phyloP scores from a whole-genome alignment of 805 yeast species.

The Spathaspora arborariae region DNA sequence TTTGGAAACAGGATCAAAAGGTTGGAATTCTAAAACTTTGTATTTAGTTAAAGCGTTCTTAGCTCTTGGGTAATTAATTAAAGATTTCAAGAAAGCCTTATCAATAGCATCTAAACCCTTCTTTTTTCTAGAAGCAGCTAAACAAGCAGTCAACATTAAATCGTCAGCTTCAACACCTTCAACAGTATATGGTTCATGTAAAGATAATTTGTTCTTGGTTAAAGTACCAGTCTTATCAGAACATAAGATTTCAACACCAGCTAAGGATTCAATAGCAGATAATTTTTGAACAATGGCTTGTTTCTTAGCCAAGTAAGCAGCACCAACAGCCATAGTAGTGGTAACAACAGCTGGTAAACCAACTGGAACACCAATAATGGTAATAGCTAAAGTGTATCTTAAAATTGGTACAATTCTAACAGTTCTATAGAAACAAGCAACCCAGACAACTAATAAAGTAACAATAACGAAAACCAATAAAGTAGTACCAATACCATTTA shows the following conservation, averaged over 20 bases:
- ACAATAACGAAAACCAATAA: conserved; percentile 83
- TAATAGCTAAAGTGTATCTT: conserved; percentile 90
- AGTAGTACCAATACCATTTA: conserved; percentile 95
- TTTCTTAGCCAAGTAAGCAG: conserved; percentile 96
- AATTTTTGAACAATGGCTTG: conserved; percentile 96
- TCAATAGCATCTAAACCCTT: conserved; percentile 98
- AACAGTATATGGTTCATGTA: conserved; percentile 96
- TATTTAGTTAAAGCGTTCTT: conserved; percentile 88
- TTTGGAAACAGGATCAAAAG: conserved; percentile 97
- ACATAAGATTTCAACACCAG: conserved; percentile 97
- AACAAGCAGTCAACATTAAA: conserved; percentile 94
- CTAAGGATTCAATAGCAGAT: conserved; percentile 94
- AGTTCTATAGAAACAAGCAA: conserved; percentile 91
- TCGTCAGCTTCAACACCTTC: conserved; percentile 96
- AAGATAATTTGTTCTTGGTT: conserved; percentile 93
- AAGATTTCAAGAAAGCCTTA: conserved; percentile 91
- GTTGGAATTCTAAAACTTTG: conserved; percentile 93
- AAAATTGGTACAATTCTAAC: conserved; percentile 80
- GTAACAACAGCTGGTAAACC: conserved; percentile 98
- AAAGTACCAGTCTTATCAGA: conserved; percentile 98
- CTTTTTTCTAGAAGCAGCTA: conserved; percentile 97
- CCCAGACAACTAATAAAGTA: conserved; percentile 87
- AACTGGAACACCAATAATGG: conserved; percentile 97
- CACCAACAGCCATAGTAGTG: conserved; percentile 99
- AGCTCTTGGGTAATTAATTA: conserved; percentile 85